phyloP scores from a whole-genome alignment of 768 basidiomycete genomes.

The Pulveroboletus sp. region DNA sequence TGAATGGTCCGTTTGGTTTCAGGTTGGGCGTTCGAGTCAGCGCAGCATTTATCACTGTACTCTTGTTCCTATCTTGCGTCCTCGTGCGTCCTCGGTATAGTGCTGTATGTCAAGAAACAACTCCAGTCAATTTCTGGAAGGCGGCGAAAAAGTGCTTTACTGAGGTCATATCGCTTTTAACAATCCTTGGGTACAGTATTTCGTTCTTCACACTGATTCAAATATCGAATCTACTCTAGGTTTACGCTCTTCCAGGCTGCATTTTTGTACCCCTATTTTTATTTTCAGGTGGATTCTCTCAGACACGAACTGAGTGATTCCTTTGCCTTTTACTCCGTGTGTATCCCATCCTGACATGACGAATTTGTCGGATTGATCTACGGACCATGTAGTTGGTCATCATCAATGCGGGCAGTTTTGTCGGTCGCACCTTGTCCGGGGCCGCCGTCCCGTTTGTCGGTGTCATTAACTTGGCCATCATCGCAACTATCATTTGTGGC shows the following conservation, averaged over 20 bases:
- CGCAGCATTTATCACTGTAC: conserved; percentile 36
- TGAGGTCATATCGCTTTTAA: conserved; percentile 23
- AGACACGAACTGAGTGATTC: conserved; percentile 42
- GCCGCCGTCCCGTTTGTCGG: conserved; percentile 40
- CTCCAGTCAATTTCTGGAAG: conserved; percentile 13
- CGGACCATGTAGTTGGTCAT: conserved; percentile 34
- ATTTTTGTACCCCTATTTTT: conserved; percentile 52
- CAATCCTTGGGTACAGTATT: conserved; percentile 18
- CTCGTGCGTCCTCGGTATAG: conserved; percentile 36
- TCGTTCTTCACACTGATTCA: no score
- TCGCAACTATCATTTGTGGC: conserved; percentile 30
- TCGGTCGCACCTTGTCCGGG: conserved; percentile 49
- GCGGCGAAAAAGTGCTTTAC: conserved; percentile 20
- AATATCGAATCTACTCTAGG: conserved; percentile 4
- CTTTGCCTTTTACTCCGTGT: conserved; percentile 49
- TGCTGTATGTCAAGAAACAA: neutral
- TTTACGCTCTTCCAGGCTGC: conserved; percentile 35
- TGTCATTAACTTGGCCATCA: conserved; percentile 39
- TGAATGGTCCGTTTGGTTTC: conserved; percentile 45
- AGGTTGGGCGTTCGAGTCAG: conserved; percentile 37
- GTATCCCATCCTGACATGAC: neutral
- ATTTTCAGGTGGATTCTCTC: conserved; percentile 55
- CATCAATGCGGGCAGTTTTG: conserved; percentile 46
- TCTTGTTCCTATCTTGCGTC: conserved; percentile 38
- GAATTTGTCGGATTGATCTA: neutral